Evolutionary conservation across 257 asterid genomes (phyloP).

Genomic region (Nemophila menziesii): DNA sequence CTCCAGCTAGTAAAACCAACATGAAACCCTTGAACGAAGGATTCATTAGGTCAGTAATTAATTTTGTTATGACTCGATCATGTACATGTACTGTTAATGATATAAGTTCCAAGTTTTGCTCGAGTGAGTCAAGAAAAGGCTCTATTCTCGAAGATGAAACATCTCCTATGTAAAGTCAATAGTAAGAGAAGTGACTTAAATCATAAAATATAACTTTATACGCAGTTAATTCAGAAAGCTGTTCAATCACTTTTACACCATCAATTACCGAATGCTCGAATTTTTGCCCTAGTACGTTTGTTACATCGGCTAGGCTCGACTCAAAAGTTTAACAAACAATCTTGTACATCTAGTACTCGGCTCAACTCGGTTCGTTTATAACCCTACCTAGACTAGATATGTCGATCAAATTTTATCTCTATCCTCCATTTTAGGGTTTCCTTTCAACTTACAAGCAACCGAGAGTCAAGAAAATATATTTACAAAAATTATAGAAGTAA

Average conservation of each 20-base stretch:
- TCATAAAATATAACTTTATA: conserved; percentile 64
- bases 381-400: conserved; percentile 43
- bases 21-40: conserved; percentile 76
- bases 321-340: too few relatives aligned
- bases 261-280: conserved; percentile 54
- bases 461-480: too few relatives aligned
- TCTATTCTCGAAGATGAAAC: conserved; percentile 67
- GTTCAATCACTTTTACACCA: conserved; percentile 64
- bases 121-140: conserved; percentile 78
- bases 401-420: conserved; percentile 24
- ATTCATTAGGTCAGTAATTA: conserved; percentile 70
- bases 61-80: conserved; percentile 74
- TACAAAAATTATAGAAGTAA: too few relatives aligned
- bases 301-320: conserved; percentile 26
- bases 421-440: conserved; percentile 61
- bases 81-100: conserved; percentile 67
- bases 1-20: conserved; percentile 78
- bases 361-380: conserved; percentile 24
- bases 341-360: too few relatives aligned
- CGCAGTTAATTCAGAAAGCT: conserved; percentile 65
- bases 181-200: conserved; percentile 43
- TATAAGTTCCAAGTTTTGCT: conserved; percentile 53
- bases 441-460: too few relatives aligned
- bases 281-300: conserved; percentile 25
- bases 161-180: conserved; percentile 55